A percentile compares a stretch with the other conserved stretches of the same genome.
Evolutionary conservation across 495 filamentous ascomycete species (phyloP).

Genomic region (Penicillium malachiteum): DNA sequence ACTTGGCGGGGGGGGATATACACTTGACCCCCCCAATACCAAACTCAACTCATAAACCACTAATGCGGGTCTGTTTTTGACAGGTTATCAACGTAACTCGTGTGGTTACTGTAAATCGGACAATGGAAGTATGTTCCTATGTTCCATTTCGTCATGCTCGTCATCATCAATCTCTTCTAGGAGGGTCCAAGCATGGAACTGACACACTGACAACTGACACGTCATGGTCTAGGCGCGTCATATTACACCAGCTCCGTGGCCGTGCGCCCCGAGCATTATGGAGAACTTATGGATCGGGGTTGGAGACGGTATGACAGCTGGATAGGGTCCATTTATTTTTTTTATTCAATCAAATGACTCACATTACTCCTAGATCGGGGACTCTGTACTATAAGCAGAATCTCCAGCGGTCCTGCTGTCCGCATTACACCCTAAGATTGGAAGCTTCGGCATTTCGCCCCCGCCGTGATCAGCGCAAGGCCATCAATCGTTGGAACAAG

Average conservation of each 20-base stretch:
- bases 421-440: constrained; percentile 91
- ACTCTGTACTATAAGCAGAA: constrained; percentile 93
- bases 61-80: constrained; percentile 9
- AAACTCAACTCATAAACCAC: constrained; percentile 1
- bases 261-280: constrained; percentile 73
- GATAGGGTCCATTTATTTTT: background rate
- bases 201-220: constrained; percentile 8
- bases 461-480: constrained; percentile 78
- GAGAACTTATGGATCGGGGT: constrained; percentile 77
- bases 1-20: constrained; percentile 10
- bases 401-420: constrained; percentile 78
- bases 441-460: constrained; percentile 69
- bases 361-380: constrained; percentile 55
- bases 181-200: background rate
- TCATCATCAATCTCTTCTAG: background rate
- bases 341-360: constrained; percentile 10
- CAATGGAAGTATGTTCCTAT: constrained; percentile 45
- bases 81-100: constrained; percentile 51
- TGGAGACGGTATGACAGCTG: constrained; percentile 71
- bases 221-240: constrained; percentile 62
- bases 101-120: constrained; percentile 59
- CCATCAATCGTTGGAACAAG: constrained; percentile 86
- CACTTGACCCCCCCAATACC: background rate
- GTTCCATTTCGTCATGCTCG: background rate
- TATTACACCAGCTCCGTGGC: constrained; percentile 74